Evolutionary conservation across 192 early-diverging fungal genomes (phyloP).

Genomic region (Entomortierella chlamydospora): DNA sequence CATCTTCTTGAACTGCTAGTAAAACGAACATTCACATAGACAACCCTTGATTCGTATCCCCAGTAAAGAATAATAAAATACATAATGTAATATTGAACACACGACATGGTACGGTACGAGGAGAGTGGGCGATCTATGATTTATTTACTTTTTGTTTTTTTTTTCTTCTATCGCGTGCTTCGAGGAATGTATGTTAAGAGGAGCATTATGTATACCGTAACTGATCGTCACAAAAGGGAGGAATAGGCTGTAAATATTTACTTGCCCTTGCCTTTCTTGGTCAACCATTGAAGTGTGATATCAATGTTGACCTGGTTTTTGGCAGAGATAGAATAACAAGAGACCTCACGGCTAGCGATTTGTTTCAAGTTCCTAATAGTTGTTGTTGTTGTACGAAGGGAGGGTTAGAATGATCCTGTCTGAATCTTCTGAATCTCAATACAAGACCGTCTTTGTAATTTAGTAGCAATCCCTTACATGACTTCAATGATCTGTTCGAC

Average conservation of each 20-base stretch:
- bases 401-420: too few relatives aligned
- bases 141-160: constrained; percentile 1
- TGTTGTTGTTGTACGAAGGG: too few relatives aligned
- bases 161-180: constrained; percentile 9
- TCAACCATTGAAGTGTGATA: constrained; percentile 96
- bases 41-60: too few relatives aligned
- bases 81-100: too few relatives aligned
- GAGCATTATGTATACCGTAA: not conserved
- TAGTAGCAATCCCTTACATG: constrained; percentile 67
- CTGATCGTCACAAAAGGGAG: too few relatives aligned
- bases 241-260: constrained; percentile 29
- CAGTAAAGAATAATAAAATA: too few relatives aligned
- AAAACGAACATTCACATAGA: too few relatives aligned
- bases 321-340: constrained; percentile 98
- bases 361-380: constrained; percentile 79
- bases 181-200: constrained; percentile 11
- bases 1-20: constrained; percentile 49
- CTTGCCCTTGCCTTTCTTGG: constrained; percentile 79
- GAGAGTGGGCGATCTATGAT: not conserved
- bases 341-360: constrained; percentile 95
- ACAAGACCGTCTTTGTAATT: not conserved
- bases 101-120: too few relatives aligned
- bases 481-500: constrained; percentile 92
- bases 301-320: constrained; percentile 99
- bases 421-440: too few relatives aligned